Base-by-base conservation (phyloP, 83 land plant species). In the Isoetes engelmannii region DNA sequence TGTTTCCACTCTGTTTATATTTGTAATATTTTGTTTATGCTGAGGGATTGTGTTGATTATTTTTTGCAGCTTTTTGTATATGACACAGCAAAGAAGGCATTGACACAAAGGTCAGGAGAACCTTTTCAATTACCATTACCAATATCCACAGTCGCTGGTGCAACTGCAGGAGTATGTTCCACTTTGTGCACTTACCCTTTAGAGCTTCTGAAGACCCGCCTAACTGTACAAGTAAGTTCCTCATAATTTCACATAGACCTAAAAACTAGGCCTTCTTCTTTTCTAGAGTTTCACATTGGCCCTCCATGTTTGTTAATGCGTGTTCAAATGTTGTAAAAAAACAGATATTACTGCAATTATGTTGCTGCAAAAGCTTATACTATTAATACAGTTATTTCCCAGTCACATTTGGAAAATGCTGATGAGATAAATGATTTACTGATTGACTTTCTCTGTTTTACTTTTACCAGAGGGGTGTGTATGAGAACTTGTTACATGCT, bases 101-200 rank as follows among this genome's bases (percentile, higher is more conserved):
- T 94, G 68, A 75, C 97, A 8, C 84, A 88, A 3, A 77, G 83
- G 72, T 70, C 80, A 45, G 92, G 84, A 5, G 88, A 86, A 21
- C 70, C 77, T 8, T 63, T 88, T 4, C 83, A 72, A 57, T 13
- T 90, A 19, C 87, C 85, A 4, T 43, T 94, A n/a, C 90, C 99
- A 57, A 58, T 83, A 20, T 86, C 99, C 17, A 58, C 87, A 44
- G 57, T 94, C 68, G 99, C 99, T 12, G 99, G 99, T 44, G 99
- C 99, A 46, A 67, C 83, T 66, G 99, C 99, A 58, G 99, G 99
- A 73, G 90, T 94, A 7, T 87, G 92, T 84, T 90, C 99, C 8
- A 94, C 99, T 10, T 53, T 94, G 62, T 74, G 77, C 48, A 94
- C 92, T 65, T 94, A 94, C 67, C 99, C 99, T 43, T 86, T 94